Conservation (phyloP, 2,329 filamentous ascomycete species). For the Clarireedia homoeocarpa region DNA sequence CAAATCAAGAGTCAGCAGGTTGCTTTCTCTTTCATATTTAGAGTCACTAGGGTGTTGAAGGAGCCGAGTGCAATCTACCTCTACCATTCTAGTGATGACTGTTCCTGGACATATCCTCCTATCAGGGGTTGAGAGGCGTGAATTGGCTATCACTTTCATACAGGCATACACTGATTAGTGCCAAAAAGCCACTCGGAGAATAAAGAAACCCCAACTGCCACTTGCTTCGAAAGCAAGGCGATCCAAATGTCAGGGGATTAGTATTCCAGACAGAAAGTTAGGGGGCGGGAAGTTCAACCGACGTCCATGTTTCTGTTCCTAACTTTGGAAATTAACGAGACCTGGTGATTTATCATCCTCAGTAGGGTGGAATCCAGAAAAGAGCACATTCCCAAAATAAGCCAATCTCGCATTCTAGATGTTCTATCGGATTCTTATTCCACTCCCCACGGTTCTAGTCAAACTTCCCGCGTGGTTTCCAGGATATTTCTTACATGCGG, state of each 20-base stretch:
- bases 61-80: background rate
- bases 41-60: background rate
- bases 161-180: background rate
- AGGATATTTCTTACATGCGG: constrained; percentile 7
- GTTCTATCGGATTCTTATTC: background rate
- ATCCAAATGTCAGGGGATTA: background rate
- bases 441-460: background rate
- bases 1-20: background rate
- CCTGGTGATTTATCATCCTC: no score
- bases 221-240: constrained; percentile 4
- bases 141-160: constrained; percentile 1
- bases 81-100: constrained; percentile 10
- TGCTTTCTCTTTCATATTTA: background rate
- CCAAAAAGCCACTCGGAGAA: constrained; percentile 11
- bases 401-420: no score
- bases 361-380: no score
- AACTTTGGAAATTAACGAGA: no score
- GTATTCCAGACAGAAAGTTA: background rate
- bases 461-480: constrained; percentile 5
- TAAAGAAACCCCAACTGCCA: constrained; percentile 7
- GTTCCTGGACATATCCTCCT: constrained; percentile 6
- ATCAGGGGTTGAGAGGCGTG: constrained; percentile 7
- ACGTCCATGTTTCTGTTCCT: no score
- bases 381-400: no score
- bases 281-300: background rate